phyloP scores from a whole-genome alignment of 345 rosid genomes.

The Cochlearia excelsa region DNA sequence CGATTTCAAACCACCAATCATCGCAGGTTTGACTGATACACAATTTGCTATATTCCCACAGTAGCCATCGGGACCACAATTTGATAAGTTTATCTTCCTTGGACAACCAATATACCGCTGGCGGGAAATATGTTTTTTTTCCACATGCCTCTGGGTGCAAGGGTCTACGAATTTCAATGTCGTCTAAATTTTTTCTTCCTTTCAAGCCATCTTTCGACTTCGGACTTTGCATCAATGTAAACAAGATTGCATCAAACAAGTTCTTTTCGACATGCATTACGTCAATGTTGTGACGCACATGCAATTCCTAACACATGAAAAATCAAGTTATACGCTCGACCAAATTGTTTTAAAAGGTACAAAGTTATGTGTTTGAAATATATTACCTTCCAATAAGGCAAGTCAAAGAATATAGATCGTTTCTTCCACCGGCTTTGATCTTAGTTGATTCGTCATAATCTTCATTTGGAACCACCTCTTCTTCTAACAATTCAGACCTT shows the following conservation, averaged over 20 bases:
- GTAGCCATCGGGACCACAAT: not conserved
- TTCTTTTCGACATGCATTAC: conserved; percentile 2
- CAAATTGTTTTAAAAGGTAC: too few relatives aligned
- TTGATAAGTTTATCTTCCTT: not conserved
- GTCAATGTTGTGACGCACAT: not conserved
- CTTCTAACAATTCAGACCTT: not conserved
- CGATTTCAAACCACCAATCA: not conserved
- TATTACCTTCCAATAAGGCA: not conserved
- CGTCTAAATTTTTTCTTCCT: not conserved
- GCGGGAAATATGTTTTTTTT: not conserved
- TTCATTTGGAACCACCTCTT: not conserved
- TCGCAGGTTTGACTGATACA: not conserved
- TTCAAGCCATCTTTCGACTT: conserved; percentile 1
- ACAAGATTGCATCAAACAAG: not conserved
- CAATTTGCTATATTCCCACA: not conserved
- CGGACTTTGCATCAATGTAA: not conserved
- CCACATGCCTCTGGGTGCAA: not conserved
- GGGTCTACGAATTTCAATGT: not conserved
- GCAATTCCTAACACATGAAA: not conserved
- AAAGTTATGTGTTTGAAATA: not conserved
- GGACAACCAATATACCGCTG: not conserved
- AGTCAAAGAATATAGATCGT: not conserved
- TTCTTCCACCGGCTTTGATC: not conserved
- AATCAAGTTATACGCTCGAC: too few relatives aligned
- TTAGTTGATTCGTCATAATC: not conserved